Conservation (phyloP, 1,284 basidiomycete species). For the Rhodotorula sp. region DNA sequence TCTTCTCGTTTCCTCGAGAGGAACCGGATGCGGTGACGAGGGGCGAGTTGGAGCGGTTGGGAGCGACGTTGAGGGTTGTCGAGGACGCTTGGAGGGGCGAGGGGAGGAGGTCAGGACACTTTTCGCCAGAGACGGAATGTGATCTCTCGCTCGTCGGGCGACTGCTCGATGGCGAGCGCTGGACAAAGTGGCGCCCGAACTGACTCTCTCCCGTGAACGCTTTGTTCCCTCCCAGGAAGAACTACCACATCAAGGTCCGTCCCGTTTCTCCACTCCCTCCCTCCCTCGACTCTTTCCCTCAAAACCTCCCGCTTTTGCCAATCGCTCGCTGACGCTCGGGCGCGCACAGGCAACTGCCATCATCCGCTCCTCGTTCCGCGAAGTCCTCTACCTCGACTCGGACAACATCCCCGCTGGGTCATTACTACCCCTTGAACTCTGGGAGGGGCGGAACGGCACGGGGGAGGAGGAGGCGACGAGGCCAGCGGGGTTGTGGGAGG, state of each 20-base stretch:
- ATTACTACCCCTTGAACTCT: slow-evolving; percentile 23
- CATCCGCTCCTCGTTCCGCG: slow-evolving; percentile 52
- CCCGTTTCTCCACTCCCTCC: not conserved
- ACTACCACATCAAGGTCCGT: slow-evolving; percentile 49
- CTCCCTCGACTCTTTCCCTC: not conserved
- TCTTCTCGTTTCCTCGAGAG: slow-evolving; percentile 54
- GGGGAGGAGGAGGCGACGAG: slow-evolving; percentile 52
- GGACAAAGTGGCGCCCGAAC: not conserved
- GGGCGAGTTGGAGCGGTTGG: slow-evolving; percentile 47
- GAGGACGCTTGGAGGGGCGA: slow-evolving; percentile 30
- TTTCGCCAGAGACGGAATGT: too few relatives aligned
- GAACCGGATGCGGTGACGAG: slow-evolving; percentile 48
- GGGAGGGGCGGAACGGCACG: not conserved
- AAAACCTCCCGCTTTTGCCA: too few relatives aligned
- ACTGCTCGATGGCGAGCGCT: too few relatives aligned
- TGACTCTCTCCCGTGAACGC: not conserved
- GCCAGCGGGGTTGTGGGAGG: slow-evolving; percentile 44
- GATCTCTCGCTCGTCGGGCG: too few relatives aligned
- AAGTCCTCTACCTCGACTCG: slow-evolving; percentile 55
- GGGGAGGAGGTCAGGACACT: slow-evolving; percentile 23
- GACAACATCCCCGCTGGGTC: slow-evolving; percentile 51
- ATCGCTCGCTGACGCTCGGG: too few relatives aligned
- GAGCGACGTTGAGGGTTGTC: slow-evolving; percentile 51
- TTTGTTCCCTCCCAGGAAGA: slow-evolving; percentile 14
- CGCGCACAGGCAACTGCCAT: slow-evolving; percentile 48